Base-by-base conservation (phyloP, 345 rosid genomes). In the Lenwebbia sp. region DNA sequence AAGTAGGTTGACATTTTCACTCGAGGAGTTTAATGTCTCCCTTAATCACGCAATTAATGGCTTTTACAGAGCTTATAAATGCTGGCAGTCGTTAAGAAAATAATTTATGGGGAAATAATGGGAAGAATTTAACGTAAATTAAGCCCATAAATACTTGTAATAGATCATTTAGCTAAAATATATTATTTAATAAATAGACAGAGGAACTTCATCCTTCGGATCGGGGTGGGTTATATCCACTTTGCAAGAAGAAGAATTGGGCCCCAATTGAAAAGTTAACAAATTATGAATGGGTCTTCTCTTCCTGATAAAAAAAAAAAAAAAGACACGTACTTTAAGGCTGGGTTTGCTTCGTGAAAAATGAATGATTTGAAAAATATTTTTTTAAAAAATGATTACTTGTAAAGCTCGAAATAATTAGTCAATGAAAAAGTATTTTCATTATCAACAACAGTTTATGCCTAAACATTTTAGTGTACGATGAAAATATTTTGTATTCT, bases 321-420 rank as follows among this genome's bases (percentile, higher is more conserved):
- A n/a, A n/a, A n/a, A n/a, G n/a, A n/a, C n/a, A n/a, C n/a, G n/a
- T n/a, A n/a, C n/a, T n/a, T n/a, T n/a, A n/a, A n/a, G n/a, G n/a
- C n/a, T n/a, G n/a, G n/a, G n/a, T n/a, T n/a, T n/a, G n/a, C n/a
- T n/a, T n/a, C n/a, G n/a, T n/a, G n/a, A n/a, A n/a, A n/a, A n/a
- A n/a, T 53, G 1, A 65, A 33, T 65, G 5, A 30, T 65, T 30
- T 65, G 0, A 15, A 65, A 33, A 65, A 0, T 0, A 33, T 15
- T 17, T 65, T 65, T 21, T 0, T 15, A 1, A 2, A 2, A 65
- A 65, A 7, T 30, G 23, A 65, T 17, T 33, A 0, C 4, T 30
- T 33, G 3, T 33, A 33, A 33, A 22, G 40, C 10, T 65, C 17
- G 23, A 65, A 65, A 5, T 33, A 33, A 15, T 65, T 54, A 17